Evolutionary conservation across 2,329 filamentous ascomycete genomes (phyloP), one percentile per base, ranked within the genome.

Genomic region (Lasiodiplodia citricola): DNA sequence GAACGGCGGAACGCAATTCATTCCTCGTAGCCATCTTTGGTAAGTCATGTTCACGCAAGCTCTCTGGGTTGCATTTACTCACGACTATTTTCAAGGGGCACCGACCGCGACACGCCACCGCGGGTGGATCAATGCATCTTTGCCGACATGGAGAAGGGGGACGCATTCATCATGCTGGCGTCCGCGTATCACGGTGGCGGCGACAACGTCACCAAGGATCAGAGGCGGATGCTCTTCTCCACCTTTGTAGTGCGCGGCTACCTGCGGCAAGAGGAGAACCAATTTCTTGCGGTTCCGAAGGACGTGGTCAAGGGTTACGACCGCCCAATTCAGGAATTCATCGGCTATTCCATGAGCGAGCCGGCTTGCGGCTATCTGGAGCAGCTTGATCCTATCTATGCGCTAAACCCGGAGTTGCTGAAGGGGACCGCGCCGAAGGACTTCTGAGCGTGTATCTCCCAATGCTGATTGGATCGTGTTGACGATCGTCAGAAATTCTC

Each of bases 191-290:
- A 72, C 35, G 71, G 71, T 23, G 71, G 70, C 6, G 52, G 68
- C 6, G 54, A 62, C 14, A 68, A 68, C 11, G 37, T 16, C 7
- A 68, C 66, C n/a, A 68, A 64, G n/a, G 66, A 68, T 21, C 57
- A 68, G n/a, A 52, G 47, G 50, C 66, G 66, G 14, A 47, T 68
- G 4, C 31, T 68, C 21, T 68, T 68, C 16, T 52, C 54, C 14
- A 60, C 54, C 35, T 68, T 68, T 44, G 52, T 50, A 10, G 37
- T 52, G 11, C 38, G 66, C 18, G 66, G 66, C 18, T 68, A 44
- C 18, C 50, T 68, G 14, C 47, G 66, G 10, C 66, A 68, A 65
- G 79, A 82, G 69, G 80, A 83, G 72, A 82, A 81, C 55, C 78
- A 81, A 68, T 81, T 77, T 66, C 72, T 82, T 21, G 72, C 75